These are phyloP conservation scores for Gilbertella persicaria DNA, from an alignment of 371 early-diverging fungal species.

Conservation along the genomic window DNA sequence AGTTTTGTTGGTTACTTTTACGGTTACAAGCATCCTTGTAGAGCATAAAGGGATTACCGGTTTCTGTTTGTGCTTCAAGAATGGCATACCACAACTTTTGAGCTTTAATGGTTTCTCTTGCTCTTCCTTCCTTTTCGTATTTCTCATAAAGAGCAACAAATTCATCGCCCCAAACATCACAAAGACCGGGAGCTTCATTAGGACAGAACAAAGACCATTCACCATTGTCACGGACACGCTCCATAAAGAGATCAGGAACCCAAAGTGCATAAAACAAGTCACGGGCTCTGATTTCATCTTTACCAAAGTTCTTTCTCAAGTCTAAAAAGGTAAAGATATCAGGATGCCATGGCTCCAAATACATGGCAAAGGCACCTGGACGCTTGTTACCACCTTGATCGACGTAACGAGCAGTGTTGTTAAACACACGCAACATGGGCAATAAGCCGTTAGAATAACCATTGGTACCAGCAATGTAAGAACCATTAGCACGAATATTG, in stretches of 20 bases:
- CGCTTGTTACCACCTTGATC: constrained; percentile 98
- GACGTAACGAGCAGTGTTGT: constrained; percentile 93
- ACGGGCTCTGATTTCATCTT: constrained; percentile 93
- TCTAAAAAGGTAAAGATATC: constrained; percentile 96
- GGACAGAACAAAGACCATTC: constrained; percentile 97
- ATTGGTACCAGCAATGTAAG: constrained; percentile 92
- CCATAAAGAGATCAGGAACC: constrained; percentile 97
- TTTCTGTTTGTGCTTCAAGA: constrained; percentile 94
- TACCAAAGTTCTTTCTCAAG: constrained; percentile 93
- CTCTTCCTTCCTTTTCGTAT: constrained; percentile 82
- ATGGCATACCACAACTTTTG: constrained; percentile 97
- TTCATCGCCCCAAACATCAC: constrained; percentile 89
- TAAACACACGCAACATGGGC: constrained; percentile 94
- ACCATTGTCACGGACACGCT: constrained; percentile 86
- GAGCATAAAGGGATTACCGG: constrained; percentile 96
- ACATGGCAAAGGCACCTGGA: constrained; percentile 94
- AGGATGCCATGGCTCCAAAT: constrained; percentile 97
- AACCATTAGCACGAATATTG: constrained; percentile 85
- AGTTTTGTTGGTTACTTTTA: constrained; percentile 96
- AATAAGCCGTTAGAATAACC: constrained; percentile 93
- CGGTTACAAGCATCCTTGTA: constrained; percentile 97
- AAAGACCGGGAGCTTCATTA: constrained; percentile 84
- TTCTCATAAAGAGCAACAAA: constrained; percentile 79
- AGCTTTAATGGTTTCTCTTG: constrained; percentile 85
- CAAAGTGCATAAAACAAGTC: constrained; percentile 95